Conservation (phyloP, 176 grass and related monocot species). For the Eragrostis curvula region DNA sequence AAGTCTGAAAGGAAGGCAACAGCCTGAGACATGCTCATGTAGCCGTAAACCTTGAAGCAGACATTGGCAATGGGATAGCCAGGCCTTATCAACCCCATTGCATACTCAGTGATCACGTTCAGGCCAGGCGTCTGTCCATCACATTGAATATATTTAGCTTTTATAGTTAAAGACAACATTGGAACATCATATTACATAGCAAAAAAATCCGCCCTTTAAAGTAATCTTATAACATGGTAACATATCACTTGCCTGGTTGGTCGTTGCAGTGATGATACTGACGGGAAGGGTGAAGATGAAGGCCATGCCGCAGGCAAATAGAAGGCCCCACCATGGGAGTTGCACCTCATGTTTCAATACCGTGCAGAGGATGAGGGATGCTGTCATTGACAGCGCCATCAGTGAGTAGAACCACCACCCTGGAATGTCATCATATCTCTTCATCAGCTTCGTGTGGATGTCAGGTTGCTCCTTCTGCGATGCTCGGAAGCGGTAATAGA, state of each 20-base stretch:
- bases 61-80: conserved; percentile 89
- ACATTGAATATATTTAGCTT: background rate
- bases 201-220: background rate
- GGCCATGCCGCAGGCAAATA: conserved; percentile 82
- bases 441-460: conserved; percentile 80
- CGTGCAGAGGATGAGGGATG: conserved; percentile 74
- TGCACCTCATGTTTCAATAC: conserved; percentile 72
- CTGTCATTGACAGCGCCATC: conserved; percentile 39
- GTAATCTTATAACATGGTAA: conserved; percentile 11
- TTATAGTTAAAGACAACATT: background rate
- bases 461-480: conserved; percentile 57
- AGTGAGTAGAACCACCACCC: conserved; percentile 83
- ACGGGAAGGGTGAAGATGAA: conserved; percentile 84
- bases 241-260: conserved; percentile 67
- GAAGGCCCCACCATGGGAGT: conserved; percentile 79
- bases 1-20: conserved; percentile 83
- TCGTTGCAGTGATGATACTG: conserved; percentile 87
- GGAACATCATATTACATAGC: background rate
- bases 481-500: conserved; percentile 65
- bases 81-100: conserved; percentile 74
- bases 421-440: conserved; percentile 73
- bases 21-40: conserved; percentile 95
- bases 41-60: conserved; percentile 90
- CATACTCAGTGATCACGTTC: conserved; percentile 92
- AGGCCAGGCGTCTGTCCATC: conserved; percentile 74